Evolutionary conservation across 345 rosid genomes (phyloP).

Genomic region (Boechera stricta): DNA sequence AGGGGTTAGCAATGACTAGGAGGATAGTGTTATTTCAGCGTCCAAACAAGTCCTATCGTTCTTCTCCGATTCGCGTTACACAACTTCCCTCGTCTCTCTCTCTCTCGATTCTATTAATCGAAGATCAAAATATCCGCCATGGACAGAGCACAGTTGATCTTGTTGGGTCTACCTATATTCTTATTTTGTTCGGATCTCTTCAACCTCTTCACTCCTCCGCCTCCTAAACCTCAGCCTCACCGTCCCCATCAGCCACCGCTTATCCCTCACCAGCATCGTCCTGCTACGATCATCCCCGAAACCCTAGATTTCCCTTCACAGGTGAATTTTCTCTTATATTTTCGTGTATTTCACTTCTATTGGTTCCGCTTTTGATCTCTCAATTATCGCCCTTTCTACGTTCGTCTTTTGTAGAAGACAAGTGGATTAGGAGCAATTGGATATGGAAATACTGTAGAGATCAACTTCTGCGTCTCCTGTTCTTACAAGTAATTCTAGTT

Average conservation of each 20-base stretch:
- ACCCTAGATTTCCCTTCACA: slow-evolving; percentile 54
- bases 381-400: background rate
- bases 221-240: slow-evolving; percentile 52
- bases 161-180: slow-evolving; percentile 68
- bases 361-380: background rate
- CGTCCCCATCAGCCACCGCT: slow-evolving; percentile 48
- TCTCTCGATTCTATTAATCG: slow-evolving; percentile 16
- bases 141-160: slow-evolving; percentile 63
- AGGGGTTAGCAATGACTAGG: background rate
- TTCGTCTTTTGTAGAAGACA: slow-evolving; percentile 51
- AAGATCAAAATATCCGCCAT: slow-evolving; percentile 39
- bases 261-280: slow-evolving; percentile 45
- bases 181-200: slow-evolving; percentile 68
- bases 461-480: slow-evolving; percentile 87
- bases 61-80: slow-evolving; percentile 10
- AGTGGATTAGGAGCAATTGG: slow-evolving; percentile 58
- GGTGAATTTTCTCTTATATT: slow-evolving; percentile 41
- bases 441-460: slow-evolving; percentile 66
- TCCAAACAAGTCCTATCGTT: slow-evolving; percentile 29
- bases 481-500: slow-evolving; percentile 58
- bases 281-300: slow-evolving; percentile 41
- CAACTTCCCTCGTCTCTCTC: slow-evolving; percentile 6
- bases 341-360: background rate
- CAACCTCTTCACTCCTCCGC: slow-evolving; percentile 76
- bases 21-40: slow-evolving; percentile 18